Conservation (phyloP, 495 filamentous ascomycete genomes). For the Penicillium paxilli region DNA sequence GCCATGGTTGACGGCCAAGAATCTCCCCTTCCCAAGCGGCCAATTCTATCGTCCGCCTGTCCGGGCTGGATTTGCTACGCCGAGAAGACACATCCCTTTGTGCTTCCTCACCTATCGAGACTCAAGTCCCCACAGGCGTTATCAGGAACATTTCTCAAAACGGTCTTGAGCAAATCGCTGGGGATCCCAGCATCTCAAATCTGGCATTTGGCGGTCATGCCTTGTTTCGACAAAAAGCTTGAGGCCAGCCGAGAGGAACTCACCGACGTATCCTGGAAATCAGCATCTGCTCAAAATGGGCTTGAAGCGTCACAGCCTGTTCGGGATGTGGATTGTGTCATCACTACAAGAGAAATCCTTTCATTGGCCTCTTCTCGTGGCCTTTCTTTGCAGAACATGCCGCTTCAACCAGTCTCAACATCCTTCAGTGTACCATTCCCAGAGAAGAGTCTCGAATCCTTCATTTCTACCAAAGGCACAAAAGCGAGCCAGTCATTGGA, state of each 20-base stretch:
- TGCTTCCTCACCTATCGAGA: constrained; percentile 86
- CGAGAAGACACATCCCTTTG: constrained; percentile 92
- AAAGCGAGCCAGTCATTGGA: constrained; percentile 29
- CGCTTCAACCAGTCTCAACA: constrained; percentile 51
- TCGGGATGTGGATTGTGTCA: constrained; percentile 94
- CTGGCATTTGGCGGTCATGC: constrained; percentile 95
- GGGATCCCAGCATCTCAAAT: constrained; percentile 75
- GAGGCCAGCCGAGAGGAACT: constrained; percentile 93
- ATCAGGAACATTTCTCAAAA: constrained; percentile 85
- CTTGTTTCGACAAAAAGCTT: constrained; percentile 98
- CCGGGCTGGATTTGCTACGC: constrained; percentile 99
- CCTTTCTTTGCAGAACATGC: constrained; percentile 69
- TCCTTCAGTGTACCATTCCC: constrained; percentile 56
- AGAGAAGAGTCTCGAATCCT: constrained; percentile 63
- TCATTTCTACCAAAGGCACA: constrained; percentile 57
- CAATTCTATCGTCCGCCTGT: constrained; percentile 86
- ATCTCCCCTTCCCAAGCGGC: constrained; percentile 53
- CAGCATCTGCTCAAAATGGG: constrained; percentile 7
- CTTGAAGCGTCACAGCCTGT: constrained; percentile 51
- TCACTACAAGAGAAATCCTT: constrained; percentile 89
- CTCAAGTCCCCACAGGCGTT: constrained; percentile 94
- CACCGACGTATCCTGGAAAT: constrained; percentile 74
- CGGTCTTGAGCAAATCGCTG: constrained; percentile 67
- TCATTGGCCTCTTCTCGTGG: constrained; percentile 79
- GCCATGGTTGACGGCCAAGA: constrained; percentile 8